Base-by-base conservation (phyloP, 495 filamentous ascomycete species). In the Penicillium verhagenii region DNA sequence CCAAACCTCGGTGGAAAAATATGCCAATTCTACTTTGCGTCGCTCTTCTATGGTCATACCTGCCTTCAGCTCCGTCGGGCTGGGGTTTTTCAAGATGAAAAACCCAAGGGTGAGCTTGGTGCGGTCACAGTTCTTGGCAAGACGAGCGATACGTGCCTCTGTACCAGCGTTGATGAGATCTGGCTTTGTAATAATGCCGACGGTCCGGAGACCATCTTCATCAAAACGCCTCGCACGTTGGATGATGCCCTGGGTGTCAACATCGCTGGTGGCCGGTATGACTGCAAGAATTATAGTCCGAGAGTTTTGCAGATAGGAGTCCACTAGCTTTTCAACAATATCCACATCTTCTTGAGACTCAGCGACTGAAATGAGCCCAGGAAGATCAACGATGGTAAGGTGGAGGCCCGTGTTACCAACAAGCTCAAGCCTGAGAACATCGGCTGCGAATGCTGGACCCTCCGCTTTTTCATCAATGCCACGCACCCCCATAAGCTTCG, bases 181-280 rank as follows among this genome's bases (percentile, higher is more conserved):
- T 0, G 74, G 79, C 50, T 84, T 82, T 1, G 78, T 79, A 23
- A 82, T 79, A 16, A 82, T 78, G 0, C 82, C 83, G 1, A 88
- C 61, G 0, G 82, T 86, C 24, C 82, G 64, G 1, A 64, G 31
- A 1, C 79, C 74, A 8, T 60, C 61, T 2, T 70, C 60, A 44
- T 85, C 82, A 23, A 74, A 69, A n/a, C 59, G 57, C 28, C 72
- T 63, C 6, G 74, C 74, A 5, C 71, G 56, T n/a, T 72, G 56
- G 8, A 85, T 59, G 19, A 86, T 75, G 2, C 59, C 53, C 47
- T 88, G 81, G n/a, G 76, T 82, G 2, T 72, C 69, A 26, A 71
- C 63, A 47, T 84, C 78, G 46, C 74, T 80, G 18, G 67, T 75
- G 0, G 82, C 84, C 4, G 78, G 75, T 1, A 73, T 54, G 14